phyloP scores from a whole-genome alignment of 176 grass and related monocot genomes.

The Urochloa ruziziensis region DNA sequence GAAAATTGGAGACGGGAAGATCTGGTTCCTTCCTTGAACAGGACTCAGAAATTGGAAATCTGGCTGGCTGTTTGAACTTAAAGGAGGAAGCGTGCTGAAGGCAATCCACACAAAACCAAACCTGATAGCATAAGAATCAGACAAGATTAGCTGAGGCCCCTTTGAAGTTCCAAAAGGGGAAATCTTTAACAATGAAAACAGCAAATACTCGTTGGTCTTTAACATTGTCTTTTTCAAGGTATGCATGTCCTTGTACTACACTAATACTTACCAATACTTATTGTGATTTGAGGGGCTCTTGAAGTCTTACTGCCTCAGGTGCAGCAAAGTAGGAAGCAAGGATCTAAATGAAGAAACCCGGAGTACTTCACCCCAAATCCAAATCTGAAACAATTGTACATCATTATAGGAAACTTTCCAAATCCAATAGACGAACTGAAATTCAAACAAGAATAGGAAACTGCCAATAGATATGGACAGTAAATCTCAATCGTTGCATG shows the following conservation, averaged over 20 bases:
- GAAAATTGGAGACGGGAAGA: slow-evolving; percentile 2
- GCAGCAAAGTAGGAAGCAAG: not conserved
- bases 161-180: not conserved
- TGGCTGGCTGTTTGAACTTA: not conserved
- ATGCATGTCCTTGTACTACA: slow-evolving; percentile 12
- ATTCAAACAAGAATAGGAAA: not conserved
- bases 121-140: slow-evolving; percentile 23
- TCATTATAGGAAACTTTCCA: slow-evolving; percentile 12
- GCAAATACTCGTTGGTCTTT: slow-evolving; percentile 14
- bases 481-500: not conserved
- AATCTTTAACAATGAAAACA: not conserved
- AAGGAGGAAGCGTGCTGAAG: not conserved
- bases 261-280: slow-evolving; percentile 29
- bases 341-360: slow-evolving; percentile 51
- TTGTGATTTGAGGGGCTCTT: slow-evolving; percentile 35
- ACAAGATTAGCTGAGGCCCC: not conserved
- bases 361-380: slow-evolving; percentile 61
- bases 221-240: not conserved
- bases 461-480: not conserved
- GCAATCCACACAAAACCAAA: slow-evolving; percentile 33
- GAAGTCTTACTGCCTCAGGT: slow-evolving; percentile 5
- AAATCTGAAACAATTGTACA: slow-evolving; percentile 42
- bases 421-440: not conserved
- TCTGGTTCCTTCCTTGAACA: not conserved
- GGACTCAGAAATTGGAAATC: not conserved